Conservation (phyloP, 148 eudicot species). For the Spergularia bocconei region DNA sequence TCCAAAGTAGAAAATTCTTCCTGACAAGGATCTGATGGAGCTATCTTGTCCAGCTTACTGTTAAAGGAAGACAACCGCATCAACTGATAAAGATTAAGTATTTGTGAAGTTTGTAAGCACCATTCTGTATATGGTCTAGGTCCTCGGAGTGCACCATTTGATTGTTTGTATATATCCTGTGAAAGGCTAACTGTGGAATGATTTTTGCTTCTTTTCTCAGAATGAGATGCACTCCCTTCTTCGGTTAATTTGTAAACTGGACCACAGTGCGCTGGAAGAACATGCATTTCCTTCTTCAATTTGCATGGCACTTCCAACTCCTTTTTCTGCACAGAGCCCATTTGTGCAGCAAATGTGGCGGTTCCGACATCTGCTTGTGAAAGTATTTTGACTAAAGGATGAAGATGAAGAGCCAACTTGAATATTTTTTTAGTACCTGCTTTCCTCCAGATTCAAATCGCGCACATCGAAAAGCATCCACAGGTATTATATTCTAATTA, state of each 20-base stretch:
- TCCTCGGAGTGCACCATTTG: slow-evolving; percentile 17
- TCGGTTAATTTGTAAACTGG: slow-evolving; percentile 15
- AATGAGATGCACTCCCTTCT: slow-evolving; percentile 19
- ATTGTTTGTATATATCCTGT: slow-evolving; percentile 23
- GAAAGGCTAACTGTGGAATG: slow-evolving; percentile 17
- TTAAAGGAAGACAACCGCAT: slow-evolving; percentile 19
- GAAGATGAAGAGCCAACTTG: slow-evolving; percentile 31
- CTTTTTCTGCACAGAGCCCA: slow-evolving; percentile 35
- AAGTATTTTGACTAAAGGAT: slow-evolving; percentile 28
- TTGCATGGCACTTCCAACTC: slow-evolving; percentile 35
- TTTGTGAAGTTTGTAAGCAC: slow-evolving; percentile 17
- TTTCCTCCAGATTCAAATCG: slow-evolving; percentile 1
- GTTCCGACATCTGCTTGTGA: slow-evolving; percentile 37
- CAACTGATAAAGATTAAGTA: slow-evolving; percentile 8
- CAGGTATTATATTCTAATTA: background rate
- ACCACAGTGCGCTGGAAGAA: slow-evolving; percentile 14
- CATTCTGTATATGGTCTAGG: slow-evolving; percentile 6
- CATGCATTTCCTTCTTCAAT: slow-evolving; percentile 24
- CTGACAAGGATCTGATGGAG: slow-evolving; percentile 13
- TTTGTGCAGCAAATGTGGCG: slow-evolving; percentile 26
- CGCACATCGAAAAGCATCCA: slow-evolving; percentile 17
- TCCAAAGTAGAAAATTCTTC: slow-evolving; percentile 13
- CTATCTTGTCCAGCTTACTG: slow-evolving; percentile 20
- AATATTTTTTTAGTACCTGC: background rate
- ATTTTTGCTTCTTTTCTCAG: slow-evolving; percentile 18